These are phyloP conservation scores for Oryza meyeriana DNA, from an alignment of 176 grass and related monocot species.

Conservation along the genomic window DNA sequence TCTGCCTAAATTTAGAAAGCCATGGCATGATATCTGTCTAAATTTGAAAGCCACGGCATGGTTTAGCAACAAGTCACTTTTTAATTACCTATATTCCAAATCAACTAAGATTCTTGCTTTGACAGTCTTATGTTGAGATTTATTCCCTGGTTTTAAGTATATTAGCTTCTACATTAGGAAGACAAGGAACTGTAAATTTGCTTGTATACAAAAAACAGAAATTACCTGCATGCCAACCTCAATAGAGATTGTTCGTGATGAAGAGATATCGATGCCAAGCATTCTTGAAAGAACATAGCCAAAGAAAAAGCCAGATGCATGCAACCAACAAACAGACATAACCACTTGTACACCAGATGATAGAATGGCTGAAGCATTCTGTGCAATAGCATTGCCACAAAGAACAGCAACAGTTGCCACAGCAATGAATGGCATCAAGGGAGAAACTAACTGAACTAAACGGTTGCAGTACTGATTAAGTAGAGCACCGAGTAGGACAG, in stretches of 20 bases:
- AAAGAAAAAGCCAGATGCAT: constrained; percentile 81
- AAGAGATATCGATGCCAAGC: constrained; percentile 62
- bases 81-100: not conserved
- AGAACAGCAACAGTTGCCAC: constrained; percentile 82
- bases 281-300: constrained; percentile 69
- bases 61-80: not conserved
- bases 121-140: too few relatives aligned
- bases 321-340: constrained; percentile 54
- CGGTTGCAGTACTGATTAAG: constrained; percentile 82
- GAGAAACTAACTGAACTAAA: constrained; percentile 67
- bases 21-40: too few relatives aligned
- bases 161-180: not conserved
- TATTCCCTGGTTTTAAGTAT: not conserved
- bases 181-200: not conserved
- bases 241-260: constrained; percentile 77
- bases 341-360: constrained; percentile 72
- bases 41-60: not conserved
- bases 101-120: too few relatives aligned
- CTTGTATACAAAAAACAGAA: not conserved
- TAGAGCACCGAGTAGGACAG: constrained; percentile 76
- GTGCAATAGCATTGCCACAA: constrained; percentile 86
- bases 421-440: constrained; percentile 82
- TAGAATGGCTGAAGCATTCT: constrained; percentile 80
- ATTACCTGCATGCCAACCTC: constrained; percentile 98
- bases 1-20: not conserved